Evolutionary conservation across 2,329 filamentous ascomycete genomes (phyloP), one percentile per base, ranked within the genome.

Genomic region (Paramyrothecium sp.): DNA sequence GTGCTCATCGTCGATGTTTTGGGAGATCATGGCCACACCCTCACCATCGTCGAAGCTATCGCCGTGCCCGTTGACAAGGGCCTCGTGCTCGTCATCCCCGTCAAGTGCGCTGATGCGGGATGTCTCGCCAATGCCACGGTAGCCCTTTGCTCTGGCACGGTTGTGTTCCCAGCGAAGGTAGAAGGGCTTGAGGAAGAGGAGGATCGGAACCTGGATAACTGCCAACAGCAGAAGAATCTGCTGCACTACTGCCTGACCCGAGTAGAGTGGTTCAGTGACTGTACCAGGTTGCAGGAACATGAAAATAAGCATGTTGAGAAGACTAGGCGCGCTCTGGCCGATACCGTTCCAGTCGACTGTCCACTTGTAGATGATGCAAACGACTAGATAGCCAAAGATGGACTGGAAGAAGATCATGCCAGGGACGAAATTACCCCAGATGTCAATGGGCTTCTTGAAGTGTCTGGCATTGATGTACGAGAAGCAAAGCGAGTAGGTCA

Each of bases 321-420:
- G 81, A 68, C 92, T 92, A 2, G 96, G 95, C 1, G 96, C 91
- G 60, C 85, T 82, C 47, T 81, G 82, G 12, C 81, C 86, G 51
- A 78, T 77, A 55, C 75, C 75, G 26, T 72, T 66, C 95, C 95
- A 99, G 74, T 99, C 89, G 41, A 97, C 83, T 11, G 85, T 89
- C 95, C 96, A 99, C 78, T 99, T 99, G 83, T 96, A 98, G 66
- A 99, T 78, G 69, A 99, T 97, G 68, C 91, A 92, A 69, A 97
- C 80, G 51, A 96, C 91, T 19, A 99, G 85, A 71, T 99, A 99
- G 54, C 95, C 95, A 64, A 99, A 99, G 71, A 99, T 99, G 62
- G 92, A 88, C 79, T 99, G 96, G 86, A 99, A 98, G 81, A 99
- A 99, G 68, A 99, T 92, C 94, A 99, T 97, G 54, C 95, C 94